Conservation (phyloP, 1,284 basidiomycete species). For the Ganoderma lucidum region DNA sequence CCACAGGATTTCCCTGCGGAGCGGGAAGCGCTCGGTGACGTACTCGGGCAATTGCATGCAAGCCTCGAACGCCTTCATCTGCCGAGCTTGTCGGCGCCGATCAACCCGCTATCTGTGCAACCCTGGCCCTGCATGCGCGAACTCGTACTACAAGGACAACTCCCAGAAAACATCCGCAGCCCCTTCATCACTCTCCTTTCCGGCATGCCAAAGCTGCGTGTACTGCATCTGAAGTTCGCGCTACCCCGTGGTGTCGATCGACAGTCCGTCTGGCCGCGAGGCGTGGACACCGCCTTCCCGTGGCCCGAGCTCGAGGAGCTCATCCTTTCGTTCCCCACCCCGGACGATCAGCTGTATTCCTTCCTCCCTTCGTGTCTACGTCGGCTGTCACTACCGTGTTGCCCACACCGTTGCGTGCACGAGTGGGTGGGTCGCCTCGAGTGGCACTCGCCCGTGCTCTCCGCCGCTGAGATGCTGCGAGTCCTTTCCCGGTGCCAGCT, state of each 20-base stretch:
- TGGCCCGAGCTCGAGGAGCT: constrained; percentile 10
- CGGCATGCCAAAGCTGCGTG: background rate
- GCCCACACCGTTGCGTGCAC: background rate
- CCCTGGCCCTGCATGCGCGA: background rate
- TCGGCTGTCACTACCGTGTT: background rate
- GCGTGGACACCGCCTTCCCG: too few species aligned
- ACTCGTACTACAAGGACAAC: background rate
- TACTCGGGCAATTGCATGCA: background rate
- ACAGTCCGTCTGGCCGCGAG: constrained; percentile 1
- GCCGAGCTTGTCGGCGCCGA: background rate
- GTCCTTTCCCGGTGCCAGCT: background rate
- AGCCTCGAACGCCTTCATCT: background rate
- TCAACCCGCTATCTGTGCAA: background rate
- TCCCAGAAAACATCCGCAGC: background rate
- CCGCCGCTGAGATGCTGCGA: background rate
- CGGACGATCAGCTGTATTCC: constrained; percentile 1
- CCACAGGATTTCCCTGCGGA: background rate
- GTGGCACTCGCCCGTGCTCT: background rate
- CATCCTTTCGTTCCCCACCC: background rate
- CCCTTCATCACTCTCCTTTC: background rate
- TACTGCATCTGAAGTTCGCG: background rate
- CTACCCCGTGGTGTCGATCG: background rate
- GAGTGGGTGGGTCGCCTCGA: background rate
- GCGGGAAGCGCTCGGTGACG: background rate
- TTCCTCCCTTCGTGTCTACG: background rate